These are phyloP conservation scores for Mycena maculata DNA, from an alignment of 768 basidiomycete genomes.

Conservation along the genomic window DNA sequence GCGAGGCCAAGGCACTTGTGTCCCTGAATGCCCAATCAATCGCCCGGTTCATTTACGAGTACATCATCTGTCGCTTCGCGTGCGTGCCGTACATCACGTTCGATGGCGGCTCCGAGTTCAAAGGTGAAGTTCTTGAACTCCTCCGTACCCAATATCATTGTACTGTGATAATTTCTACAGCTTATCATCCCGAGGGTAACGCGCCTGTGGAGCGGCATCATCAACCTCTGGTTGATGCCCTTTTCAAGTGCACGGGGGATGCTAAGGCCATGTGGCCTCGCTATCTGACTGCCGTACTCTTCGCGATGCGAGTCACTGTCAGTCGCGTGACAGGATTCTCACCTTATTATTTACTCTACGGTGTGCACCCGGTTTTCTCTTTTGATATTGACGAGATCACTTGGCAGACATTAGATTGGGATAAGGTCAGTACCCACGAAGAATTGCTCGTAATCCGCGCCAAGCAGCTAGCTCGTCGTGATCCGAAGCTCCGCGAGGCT, in stretches of 20 bases:
- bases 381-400: conserved; percentile 46
- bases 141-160: conserved; percentile 40
- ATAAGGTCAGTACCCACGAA: conserved; percentile 32
- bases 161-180: conserved; percentile 41
- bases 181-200: conserved; percentile 47
- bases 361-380: conserved; percentile 43
- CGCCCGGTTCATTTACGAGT: conserved; percentile 46
- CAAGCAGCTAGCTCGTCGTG: conserved; percentile 35
- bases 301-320: conserved; percentile 42
- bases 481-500: conserved; percentile 32
- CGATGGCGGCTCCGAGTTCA: conserved; percentile 47
- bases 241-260: conserved; percentile 38
- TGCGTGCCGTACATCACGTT: conserved; percentile 35
- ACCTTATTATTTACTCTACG: conserved; percentile 47
- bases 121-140: conserved; percentile 37
- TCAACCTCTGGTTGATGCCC: conserved; percentile 36
- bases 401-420: conserved; percentile 43
- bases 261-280: conserved; percentile 41
- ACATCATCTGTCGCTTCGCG: conserved; percentile 42
- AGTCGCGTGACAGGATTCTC: conserved; percentile 44
- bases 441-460: conserved; percentile 41
- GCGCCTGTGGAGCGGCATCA: conserved; percentile 45
- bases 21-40: conserved; percentile 29
- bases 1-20: conserved; percentile 32
- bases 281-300: conserved; percentile 37